phyloP scores from a whole-genome alignment of 2,329 filamentous ascomycete genomes.

The Graphilbum sp. region DNA sequence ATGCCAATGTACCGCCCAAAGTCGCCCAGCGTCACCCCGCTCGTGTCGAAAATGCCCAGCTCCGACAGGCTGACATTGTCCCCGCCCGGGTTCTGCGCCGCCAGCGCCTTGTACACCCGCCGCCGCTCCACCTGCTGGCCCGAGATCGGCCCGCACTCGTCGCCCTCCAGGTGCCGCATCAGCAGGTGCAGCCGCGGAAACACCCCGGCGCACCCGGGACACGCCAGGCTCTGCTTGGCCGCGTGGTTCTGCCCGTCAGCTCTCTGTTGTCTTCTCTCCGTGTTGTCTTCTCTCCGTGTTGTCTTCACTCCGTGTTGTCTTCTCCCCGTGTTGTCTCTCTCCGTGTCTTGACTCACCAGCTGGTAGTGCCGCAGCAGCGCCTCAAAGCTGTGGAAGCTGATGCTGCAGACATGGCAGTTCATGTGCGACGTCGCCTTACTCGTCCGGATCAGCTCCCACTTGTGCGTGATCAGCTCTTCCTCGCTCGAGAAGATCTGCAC shows the following conservation, averaged over 20 bases:
- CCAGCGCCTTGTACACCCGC: slow-evolving; percentile 13
- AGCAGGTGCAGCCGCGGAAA: slow-evolving; percentile 22
- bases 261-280: background rate
- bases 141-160: slow-evolving; percentile 21
- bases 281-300: no score
- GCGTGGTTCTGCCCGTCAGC: slow-evolving; percentile 19
- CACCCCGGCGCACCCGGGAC: slow-evolving; percentile 26
- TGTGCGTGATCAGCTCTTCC: slow-evolving; percentile 13
- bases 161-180: slow-evolving; percentile 28
- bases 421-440: slow-evolving; percentile 15
- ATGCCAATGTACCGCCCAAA: slow-evolving; percentile 9
- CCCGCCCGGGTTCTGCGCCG: background rate
- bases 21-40: slow-evolving; percentile 4
- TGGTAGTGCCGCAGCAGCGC: slow-evolving; percentile 19
- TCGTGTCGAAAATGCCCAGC: slow-evolving; percentile 5
- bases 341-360: slow-evolving; percentile 13
- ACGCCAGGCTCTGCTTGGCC: slow-evolving; percentile 23
- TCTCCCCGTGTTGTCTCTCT: no score
- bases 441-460: slow-evolving; percentile 13
- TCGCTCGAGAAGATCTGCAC: slow-evolving; percentile 7
- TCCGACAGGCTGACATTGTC: background rate
- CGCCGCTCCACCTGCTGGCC: background rate
- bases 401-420: slow-evolving; percentile 21
- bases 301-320: no score
- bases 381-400: slow-evolving; percentile 18